A percentile compares a stretch with the other conserved stretches of the same genome.
Evolutionary conservation across 495 filamentous ascomycete genomes (phyloP).

Genomic region (Beverwykella pulmonaria): DNA sequence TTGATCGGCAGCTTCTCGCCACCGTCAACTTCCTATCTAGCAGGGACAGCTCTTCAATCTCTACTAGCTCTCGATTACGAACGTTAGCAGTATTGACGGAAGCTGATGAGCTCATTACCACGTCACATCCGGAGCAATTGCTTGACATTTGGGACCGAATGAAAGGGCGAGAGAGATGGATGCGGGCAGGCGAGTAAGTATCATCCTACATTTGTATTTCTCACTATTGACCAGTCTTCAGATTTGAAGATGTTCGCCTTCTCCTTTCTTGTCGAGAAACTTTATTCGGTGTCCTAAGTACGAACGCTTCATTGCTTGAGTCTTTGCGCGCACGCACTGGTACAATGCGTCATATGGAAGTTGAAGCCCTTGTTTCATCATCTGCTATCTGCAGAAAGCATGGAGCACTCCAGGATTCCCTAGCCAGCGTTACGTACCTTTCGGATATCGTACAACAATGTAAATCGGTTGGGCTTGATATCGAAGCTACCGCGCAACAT

Average conservation of each 20-base stretch:
- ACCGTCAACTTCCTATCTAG: conserved; percentile 62
- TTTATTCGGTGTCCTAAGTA: conserved; percentile 76
- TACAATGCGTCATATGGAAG: conserved; percentile 71
- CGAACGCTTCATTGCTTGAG: conserved; percentile 63
- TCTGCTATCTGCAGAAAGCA: conserved; percentile 76
- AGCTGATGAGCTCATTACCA: conserved; percentile 72
- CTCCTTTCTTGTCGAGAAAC: conserved; percentile 82
- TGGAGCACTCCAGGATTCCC: conserved; percentile 78
- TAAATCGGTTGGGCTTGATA: conserved; percentile 66
- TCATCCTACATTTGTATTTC: conserved; percentile 1
- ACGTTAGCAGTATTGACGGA: conserved; percentile 79
- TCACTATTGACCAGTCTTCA: conserved; percentile 43
- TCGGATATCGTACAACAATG: conserved; percentile 70
- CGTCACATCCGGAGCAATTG: conserved; percentile 61
- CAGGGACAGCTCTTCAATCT: conserved; percentile 59
- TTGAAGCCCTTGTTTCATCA: conserved; percentile 70
- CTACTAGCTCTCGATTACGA: conserved; percentile 64
- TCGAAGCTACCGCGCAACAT: conserved; percentile 71
- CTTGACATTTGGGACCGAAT: conserved; percentile 64
- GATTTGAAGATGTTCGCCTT: conserved; percentile 78
- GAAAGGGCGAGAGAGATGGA: conserved; percentile 68
- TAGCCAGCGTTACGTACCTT: conserved; percentile 80
- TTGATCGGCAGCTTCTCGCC: conserved; percentile 66
- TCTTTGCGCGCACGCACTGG: conserved; percentile 58
- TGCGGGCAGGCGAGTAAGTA: conserved; percentile 73